Conservation (phyloP, 441 rosid genomes). For the Omphalea diandra region DNA sequence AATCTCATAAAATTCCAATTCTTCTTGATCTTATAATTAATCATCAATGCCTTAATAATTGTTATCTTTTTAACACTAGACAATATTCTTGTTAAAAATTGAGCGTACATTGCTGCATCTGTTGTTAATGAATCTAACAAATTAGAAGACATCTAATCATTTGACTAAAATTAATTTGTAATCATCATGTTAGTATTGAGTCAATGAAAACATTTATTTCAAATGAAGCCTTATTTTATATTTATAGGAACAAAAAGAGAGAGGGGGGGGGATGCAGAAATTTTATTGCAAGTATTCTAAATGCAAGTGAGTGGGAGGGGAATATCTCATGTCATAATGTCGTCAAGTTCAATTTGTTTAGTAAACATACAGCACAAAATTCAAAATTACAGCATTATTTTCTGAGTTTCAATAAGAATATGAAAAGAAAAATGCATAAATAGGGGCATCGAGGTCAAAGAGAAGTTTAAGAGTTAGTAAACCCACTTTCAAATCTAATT, state of each 20-base stretch:
- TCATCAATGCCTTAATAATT: background rate
- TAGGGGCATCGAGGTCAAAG: background rate
- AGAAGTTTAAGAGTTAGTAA: background rate
- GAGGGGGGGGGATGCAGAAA: too few species aligned
- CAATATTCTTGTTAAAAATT: background rate
- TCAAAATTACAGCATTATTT: background rate
- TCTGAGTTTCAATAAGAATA: background rate
- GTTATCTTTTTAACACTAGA: background rate
- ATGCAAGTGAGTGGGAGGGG: background rate
- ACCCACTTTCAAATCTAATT: too few species aligned
- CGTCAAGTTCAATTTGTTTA: background rate
- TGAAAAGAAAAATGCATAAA: background rate
- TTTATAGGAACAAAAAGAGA: too few species aligned
- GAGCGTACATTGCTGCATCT: background rate
- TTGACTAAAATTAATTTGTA: too few species aligned
- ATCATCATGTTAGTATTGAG: too few species aligned
- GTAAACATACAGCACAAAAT: background rate
- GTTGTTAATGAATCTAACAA: background rate
- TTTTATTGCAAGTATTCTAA: too few species aligned
- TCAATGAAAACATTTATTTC: too few species aligned
- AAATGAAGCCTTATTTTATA: too few species aligned
- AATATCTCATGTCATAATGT: background rate
- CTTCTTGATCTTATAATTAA: background rate
- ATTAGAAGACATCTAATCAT: background rate
- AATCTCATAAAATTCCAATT: background rate